Evolutionary conservation across 495 filamentous ascomycete genomes (phyloP).

Genomic region (Daldinia vernicosa): DNA sequence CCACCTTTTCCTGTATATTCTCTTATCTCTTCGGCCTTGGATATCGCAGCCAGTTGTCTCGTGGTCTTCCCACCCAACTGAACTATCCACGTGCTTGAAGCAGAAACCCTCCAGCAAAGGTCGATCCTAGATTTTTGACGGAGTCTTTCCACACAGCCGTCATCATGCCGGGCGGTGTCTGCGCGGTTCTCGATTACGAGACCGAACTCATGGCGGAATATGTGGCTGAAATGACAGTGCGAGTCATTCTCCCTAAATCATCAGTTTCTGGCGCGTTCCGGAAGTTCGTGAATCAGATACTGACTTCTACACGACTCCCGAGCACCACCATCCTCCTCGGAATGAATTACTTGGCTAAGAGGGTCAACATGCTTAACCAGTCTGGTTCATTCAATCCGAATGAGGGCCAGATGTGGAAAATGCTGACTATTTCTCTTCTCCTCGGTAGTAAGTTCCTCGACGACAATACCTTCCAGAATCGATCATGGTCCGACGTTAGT

Average conservation of each 20-base stretch:
- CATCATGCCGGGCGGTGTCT: slow-evolving; percentile 82
- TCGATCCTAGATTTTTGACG: slow-evolving; percentile 43
- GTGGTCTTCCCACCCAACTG: slow-evolving; percentile 40
- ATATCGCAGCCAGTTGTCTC: slow-evolving; percentile 42
- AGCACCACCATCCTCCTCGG: slow-evolving; percentile 95
- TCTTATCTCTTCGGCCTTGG: slow-evolving; percentile 54
- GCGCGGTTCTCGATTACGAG: slow-evolving; percentile 96
- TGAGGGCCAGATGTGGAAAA: slow-evolving; percentile 84
- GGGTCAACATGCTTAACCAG: slow-evolving; percentile 77
- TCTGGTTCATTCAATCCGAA: slow-evolving; percentile 64
- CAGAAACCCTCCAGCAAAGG: slow-evolving; percentile 46
- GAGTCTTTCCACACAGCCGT: slow-evolving; percentile 33
- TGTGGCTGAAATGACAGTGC: slow-evolving; percentile 89
- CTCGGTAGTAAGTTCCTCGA: slow-evolving; percentile 98
- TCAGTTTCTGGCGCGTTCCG: slow-evolving; percentile 80
- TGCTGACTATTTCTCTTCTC: slow-evolving; percentile 87
- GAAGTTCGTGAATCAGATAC: slow-evolving; percentile 93
- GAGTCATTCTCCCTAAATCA: slow-evolving; percentile 75
- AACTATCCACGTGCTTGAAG: slow-evolving; percentile 54
- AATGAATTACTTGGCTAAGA: slow-evolving; percentile 85
- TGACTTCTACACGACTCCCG: slow-evolving; percentile 92
- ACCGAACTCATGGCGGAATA: slow-evolving; percentile 99
- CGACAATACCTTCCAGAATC: slow-evolving; percentile 99
- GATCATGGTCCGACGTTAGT: slow-evolving; percentile 98
- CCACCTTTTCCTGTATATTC: slow-evolving; percentile 28